These are phyloP conservation scores for Nannochloropsis salina DNA, from an alignment of 108 stramenopile genomes.

Conservation along the genomic window DNA sequence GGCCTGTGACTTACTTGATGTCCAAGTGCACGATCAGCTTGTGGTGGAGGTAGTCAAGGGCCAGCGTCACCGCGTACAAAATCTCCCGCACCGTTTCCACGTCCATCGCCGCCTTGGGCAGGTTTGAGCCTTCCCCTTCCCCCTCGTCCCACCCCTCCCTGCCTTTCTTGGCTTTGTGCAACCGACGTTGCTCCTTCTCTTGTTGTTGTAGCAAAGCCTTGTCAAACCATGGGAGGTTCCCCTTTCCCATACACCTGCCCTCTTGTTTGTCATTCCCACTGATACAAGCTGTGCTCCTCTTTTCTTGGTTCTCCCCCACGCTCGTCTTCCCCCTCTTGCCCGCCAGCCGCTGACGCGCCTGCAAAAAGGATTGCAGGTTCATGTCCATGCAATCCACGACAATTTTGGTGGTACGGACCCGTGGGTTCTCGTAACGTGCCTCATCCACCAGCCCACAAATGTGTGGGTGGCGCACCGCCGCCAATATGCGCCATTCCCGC, in stretches of 20 bases:
- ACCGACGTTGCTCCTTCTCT: not conserved
- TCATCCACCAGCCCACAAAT: not conserved
- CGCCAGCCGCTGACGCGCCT: not conserved
- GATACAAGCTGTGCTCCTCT: not conserved
- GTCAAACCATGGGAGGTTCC: not conserved
- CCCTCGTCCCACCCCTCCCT: not conserved
- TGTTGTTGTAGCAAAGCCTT: not conserved
- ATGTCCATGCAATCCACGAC: conserved; percentile 14
- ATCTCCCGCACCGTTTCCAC: conserved; percentile 15
- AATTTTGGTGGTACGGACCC: not conserved
- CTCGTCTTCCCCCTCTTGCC: not conserved
- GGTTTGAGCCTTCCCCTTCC: not conserved
- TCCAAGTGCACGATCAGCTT: conserved; percentile 14
- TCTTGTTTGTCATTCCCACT: not conserved
- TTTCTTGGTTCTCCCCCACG: not conserved
- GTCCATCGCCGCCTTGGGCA: not conserved
- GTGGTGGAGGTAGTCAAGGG: not conserved
- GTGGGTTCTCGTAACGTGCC: conserved; percentile 14
- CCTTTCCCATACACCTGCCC: not conserved
- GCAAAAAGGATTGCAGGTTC: not conserved
- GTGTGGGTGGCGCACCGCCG: not conserved
- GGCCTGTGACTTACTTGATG: not conserved
- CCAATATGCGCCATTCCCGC: conserved; percentile 11
- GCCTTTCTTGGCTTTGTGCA: not conserved
- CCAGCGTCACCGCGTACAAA: not conserved